Evolutionary conservation across 2,329 filamentous ascomycete species (phyloP), one percentile per base, ranked within the genome.

Genomic region (Thermothelomyces thermophilus): DNA sequence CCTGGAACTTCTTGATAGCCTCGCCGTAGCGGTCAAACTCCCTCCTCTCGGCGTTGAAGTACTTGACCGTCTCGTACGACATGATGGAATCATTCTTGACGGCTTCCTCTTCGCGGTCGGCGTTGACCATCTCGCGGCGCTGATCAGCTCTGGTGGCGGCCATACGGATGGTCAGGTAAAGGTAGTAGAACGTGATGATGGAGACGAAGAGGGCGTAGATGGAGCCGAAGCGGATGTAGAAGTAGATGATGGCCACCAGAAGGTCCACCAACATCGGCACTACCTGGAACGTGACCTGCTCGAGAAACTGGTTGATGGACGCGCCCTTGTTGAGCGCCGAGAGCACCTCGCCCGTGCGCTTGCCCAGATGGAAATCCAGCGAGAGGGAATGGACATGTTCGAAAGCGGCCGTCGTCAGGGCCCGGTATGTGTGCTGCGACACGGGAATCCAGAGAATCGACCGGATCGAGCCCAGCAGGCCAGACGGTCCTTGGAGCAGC

Each of bases 1-100:
- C 71, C 63, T 91, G 87, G 65, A 83, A 91, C 48, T 78, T 79
- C 40, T 72, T 71, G 48, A 93, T 86, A 22, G 87, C 86, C 39
- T 75, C 69, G 41, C 82, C 77, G 62, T 90, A 91, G 20, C 87
- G 79, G 42, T 76, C 72, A 58, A 89, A 90, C 62, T 93, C 87
- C 62, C 86, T 90, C 2, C 79, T 73, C 62, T 91, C 87, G 7
- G 87, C 87, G 60, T 91, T 91, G 74, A 93, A 93, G 62, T 91
- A 91, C 65, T 91, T 93, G 64, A 91, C 87, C 2, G 87, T 91
- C 71, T 98, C 93, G 66, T 97, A 98, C n/a, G 90, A 95, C 55
- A 93, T 90, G 73, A 98, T 93, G 0, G 93, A 97, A 67, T 98
- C 93, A 64, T 96, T 97, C 70, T 97, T 97, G 59, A 97, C 90